phyloP scores from a whole-genome alignment of 176 grass and related monocot genomes.

The bread wheat (Triticum aestivum) region DNA sequence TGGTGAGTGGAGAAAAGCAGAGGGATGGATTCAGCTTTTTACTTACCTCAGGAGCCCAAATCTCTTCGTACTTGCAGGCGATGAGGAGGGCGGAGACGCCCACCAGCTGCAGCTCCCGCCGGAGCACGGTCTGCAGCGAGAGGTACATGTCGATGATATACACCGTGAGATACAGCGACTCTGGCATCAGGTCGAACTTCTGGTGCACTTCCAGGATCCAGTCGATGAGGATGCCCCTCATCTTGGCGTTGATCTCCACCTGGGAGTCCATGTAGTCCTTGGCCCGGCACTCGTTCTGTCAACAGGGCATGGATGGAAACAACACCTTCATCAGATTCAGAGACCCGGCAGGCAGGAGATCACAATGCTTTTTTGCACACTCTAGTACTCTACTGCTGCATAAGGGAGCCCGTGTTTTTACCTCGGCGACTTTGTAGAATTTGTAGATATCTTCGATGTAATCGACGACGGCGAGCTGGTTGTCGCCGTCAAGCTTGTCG shows the following conservation, averaged over 20 bases:
- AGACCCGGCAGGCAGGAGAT: neutral
- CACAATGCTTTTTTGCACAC: neutral
- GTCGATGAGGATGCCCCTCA: constrained; percentile 83
- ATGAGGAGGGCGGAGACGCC: constrained; percentile 84
- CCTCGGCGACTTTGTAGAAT: constrained; percentile 79
- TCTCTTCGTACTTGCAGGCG: constrained; percentile 94
- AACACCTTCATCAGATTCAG: constrained; percentile 16
- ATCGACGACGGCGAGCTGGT: constrained; percentile 79
- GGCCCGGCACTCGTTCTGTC: constrained; percentile 47
- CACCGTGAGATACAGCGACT: constrained; percentile 76
- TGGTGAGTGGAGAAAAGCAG: neutral
- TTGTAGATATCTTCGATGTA: constrained; percentile 87
- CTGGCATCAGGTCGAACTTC: constrained; percentile 88
- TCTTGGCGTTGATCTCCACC: constrained; percentile 81
- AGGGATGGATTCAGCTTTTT: neutral
- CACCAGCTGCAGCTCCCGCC: constrained; percentile 88
- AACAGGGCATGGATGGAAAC: neutral
- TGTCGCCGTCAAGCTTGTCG: constrained; percentile 54
- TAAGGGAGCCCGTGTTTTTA: neutral
- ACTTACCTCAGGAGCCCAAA: constrained; percentile 92
- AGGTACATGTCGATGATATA: constrained; percentile 80
- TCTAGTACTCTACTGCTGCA: too few species aligned
- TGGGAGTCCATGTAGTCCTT: constrained; percentile 83
- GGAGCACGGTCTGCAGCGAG: constrained; percentile 51
- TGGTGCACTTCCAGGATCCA: constrained; percentile 98